Base-by-base conservation (phyloP, 208 protist species). In the Wallacemonas collosoma region DNA sequence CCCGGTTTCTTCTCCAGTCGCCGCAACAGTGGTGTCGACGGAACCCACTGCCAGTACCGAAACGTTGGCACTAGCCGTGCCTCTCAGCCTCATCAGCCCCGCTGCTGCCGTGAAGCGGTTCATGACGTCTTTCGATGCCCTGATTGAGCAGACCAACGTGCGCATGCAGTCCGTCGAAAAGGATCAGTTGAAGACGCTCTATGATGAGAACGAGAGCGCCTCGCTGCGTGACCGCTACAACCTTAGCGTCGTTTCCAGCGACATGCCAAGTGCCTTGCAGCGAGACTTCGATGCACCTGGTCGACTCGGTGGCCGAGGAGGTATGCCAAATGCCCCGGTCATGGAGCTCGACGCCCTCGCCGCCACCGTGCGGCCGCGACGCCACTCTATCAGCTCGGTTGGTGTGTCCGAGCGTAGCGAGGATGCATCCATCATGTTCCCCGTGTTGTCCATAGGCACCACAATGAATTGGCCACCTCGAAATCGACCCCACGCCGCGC, bases 371-470 rank as follows among this genome's bases (percentile, higher is more conserved):
- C 6, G 6, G 53, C 53, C 53, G 26, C 26, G 26, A 26, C 26
- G 26, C 26, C 26, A 26, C 26, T 26, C 26, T 0, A 26, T 26
- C 0, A 26, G 26, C 26, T 26, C 26, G 26, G 26, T 26, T 26
- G 53, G 26, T 8, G 17, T 44, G 9, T 63, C 57, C 17, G 39
- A 39, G 57, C 17, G 39, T 8, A 63, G 57, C 57, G 57, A 35
- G 36, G 57, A 39, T 5, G 57, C 53, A 38, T 63, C 57, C 57
- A 44, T 44, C 38, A 38, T 2, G 36, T 63, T 63, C 39, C 57
- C 57, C 36, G 57, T 63, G 57, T 38, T 63, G 9, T 63, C 57
- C 39, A n/a, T 44, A 8, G 17, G 15, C 53, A 36, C 53, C 53
- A 36, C 53, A 6, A 50, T 50, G 45, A 50, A 26, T 26, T 26